phyloP scores from a whole-genome alignment of 2,329 filamentous ascomycete species.

The Cercospora canescens region DNA sequence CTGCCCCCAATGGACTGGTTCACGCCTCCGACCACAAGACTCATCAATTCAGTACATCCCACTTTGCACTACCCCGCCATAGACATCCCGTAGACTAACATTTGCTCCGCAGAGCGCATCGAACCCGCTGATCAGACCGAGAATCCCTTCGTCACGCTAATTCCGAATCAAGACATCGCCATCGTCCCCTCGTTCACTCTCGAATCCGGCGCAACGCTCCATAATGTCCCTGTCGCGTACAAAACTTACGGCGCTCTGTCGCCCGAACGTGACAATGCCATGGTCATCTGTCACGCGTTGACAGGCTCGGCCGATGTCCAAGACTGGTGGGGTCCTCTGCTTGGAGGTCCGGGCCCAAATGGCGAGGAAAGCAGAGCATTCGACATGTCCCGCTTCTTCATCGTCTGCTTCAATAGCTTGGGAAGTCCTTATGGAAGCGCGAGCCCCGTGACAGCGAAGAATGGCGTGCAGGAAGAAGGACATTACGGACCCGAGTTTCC shows the following conservation, averaged over 20 bases:
- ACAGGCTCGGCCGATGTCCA: slow-evolving; percentile 82
- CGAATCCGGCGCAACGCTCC: slow-evolving; percentile 82
- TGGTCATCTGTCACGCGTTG: slow-evolving; percentile 78
- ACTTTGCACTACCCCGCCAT: background rate
- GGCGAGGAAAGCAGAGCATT: slow-evolving; percentile 56
- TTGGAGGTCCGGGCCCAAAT: slow-evolving; percentile 69
- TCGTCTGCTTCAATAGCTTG: slow-evolving; percentile 82
- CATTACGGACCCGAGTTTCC: slow-evolving; percentile 95
- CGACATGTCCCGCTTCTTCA: slow-evolving; percentile 79
- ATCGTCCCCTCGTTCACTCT: slow-evolving; percentile 87
- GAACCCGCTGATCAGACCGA: slow-evolving; percentile 64
- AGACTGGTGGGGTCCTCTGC: slow-evolving; percentile 85
- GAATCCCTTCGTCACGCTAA: slow-evolving; percentile 85
- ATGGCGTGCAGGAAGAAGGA: slow-evolving; percentile 72
- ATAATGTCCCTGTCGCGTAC: slow-evolving; percentile 70
- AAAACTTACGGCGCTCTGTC: slow-evolving; percentile 62
- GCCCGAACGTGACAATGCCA: slow-evolving; percentile 58
- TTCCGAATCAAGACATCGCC: slow-evolving; percentile 84
- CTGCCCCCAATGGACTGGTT: slow-evolving; percentile 30
- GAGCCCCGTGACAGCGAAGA: slow-evolving; percentile 85
- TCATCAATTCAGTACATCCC: slow-evolving; percentile 20
- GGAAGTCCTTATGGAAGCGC: slow-evolving; percentile 84
- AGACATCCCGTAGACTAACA: slow-evolving; percentile 8
- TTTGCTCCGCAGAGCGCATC: slow-evolving; percentile 28
- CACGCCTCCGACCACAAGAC: slow-evolving; percentile 26